phyloP scores from a whole-genome alignment of 2,329 filamentous ascomycete genomes.

The Cordyceps fumosorosea region DNA sequence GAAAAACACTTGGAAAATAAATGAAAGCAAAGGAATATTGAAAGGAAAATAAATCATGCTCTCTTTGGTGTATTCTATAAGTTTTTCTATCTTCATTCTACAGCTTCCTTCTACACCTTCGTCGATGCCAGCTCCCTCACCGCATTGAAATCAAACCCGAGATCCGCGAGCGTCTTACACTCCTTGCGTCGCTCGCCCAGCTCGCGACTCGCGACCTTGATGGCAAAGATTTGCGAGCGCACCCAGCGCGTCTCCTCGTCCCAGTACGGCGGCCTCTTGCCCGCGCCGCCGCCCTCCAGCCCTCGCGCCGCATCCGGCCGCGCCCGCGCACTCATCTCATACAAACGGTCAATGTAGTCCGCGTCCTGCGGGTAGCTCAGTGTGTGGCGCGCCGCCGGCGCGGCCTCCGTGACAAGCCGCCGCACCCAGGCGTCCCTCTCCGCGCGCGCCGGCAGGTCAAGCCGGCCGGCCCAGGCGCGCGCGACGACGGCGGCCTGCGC shows the following conservation, averaged over 20 bases:
- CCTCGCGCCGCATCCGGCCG: conserved; percentile 15
- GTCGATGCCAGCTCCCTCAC: not conserved
- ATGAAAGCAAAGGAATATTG: not conserved
- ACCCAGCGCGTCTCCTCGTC: conserved; percentile 32
- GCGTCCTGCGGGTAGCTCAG: conserved; percentile 47
- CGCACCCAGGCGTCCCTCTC: conserved; percentile 60
- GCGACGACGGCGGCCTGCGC: conserved; percentile 61
- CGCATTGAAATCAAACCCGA: conserved; percentile 28
- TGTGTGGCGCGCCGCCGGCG: conserved; percentile 32
- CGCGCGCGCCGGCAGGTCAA: conserved; percentile 44
- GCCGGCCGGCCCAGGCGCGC: conserved; percentile 57
- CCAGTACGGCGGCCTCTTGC: conserved; percentile 35
- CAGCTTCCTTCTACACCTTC: not conserved
- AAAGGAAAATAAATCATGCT: not conserved
- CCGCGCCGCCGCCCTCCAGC: conserved; percentile 30
- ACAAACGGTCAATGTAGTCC: conserved; percentile 52
- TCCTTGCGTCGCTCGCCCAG: conserved; percentile 29
- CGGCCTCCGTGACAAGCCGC: conserved; percentile 37
- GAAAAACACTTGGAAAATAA: not conserved
- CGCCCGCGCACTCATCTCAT: conserved; percentile 40
- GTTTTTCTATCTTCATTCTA: not conserved
- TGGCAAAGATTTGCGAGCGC: conserved; percentile 32
- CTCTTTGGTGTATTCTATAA: not conserved
- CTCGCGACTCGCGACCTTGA: conserved; percentile 32
- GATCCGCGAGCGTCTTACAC: conserved; percentile 28